Base-by-base conservation (phyloP, 495 filamentous ascomycete species). In the Penicillium mononematosum region DNA sequence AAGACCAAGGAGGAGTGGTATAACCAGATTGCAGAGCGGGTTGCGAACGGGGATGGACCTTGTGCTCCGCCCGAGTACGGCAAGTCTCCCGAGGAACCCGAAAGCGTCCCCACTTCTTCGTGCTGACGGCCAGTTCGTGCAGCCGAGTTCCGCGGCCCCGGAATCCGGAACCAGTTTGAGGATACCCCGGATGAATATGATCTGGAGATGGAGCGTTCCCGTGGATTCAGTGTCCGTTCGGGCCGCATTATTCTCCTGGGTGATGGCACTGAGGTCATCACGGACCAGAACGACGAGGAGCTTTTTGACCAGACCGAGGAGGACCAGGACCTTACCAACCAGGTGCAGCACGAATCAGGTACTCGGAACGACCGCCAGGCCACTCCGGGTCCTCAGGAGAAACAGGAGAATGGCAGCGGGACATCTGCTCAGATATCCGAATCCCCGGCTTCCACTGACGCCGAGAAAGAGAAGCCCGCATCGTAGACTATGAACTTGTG, bases 41-140 rank as follows among this genome's bases (percentile, higher is more conserved):
- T 98, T 74, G 91, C 93, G 47, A 91, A 91, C 68, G 94, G 94
- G 71, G 95, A 98, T 77, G 94, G 94, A 69, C 94, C 95, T 71
- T 97, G 94, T 79, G 94, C 94, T 74, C 94, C 94, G 77, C 94
- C 93, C 64, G 94, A 98, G 88, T 98, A 98, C 80, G 94, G 94
- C 89, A 96, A 89, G 91, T 81, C 75, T 78, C 70, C 76, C 68
- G 74, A 78, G 69, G 69, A 74, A 66, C 64, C 72, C 64, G 66
- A 69, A 76, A 67, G 75, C 57, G 62, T 45, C 46, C 75, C 67
- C 61, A 70, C 72, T 62, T 66, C 69, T 62, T 67, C 69, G 69
- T 76, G 73, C 74, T 83, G 74, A 79, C 76, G 75, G 70, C 69
- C 61, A 64, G 63, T 68, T 73, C 74, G 71, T 72, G 66, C 75